Percentiles rank a stretch among this genome's conserved stretches.
These are phyloP conservation scores for Jacaranda copaia DNA, from an alignment of 257 asterid species.

Conservation along the genomic window DNA sequence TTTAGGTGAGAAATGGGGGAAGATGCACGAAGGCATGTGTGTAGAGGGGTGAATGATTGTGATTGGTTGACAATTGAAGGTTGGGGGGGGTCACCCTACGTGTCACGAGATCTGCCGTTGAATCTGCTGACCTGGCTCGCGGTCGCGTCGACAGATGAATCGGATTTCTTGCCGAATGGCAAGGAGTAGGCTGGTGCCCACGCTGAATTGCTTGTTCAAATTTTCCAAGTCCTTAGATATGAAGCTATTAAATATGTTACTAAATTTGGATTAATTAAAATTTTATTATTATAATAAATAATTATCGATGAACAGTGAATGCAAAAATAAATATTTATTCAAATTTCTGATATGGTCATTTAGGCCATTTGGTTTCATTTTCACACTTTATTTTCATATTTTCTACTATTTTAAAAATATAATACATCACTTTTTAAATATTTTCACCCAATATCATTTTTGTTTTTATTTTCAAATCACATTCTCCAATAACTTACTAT, in stretches of 20 bases:
- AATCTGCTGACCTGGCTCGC: slow-evolving; percentile 33
- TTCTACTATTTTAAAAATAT: too few species aligned
- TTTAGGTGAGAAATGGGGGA: slow-evolving; percentile 40
- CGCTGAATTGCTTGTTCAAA: slow-evolving; percentile 20
- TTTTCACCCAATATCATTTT: too few species aligned
- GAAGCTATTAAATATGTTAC: too few species aligned
- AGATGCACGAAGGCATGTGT: slow-evolving; percentile 15
- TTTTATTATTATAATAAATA: too few species aligned
- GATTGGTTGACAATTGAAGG: slow-evolving; percentile 32
- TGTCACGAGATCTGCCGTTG: slow-evolving; percentile 40
- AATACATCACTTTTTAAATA: too few species aligned
- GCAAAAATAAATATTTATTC: too few species aligned
- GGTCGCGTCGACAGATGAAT: slow-evolving; percentile 25
- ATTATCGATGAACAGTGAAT: too few species aligned
- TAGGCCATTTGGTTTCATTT: too few species aligned
- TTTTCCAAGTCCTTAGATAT: neutral
- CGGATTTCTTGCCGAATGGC: neutral
- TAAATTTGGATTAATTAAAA: too few species aligned
- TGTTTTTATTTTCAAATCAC: too few species aligned
- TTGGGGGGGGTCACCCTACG: slow-evolving; percentile 39
- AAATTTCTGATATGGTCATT: neutral
- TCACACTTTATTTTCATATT: too few species aligned
- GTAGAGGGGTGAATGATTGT: slow-evolving; percentile 6
- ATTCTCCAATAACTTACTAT: too few species aligned
- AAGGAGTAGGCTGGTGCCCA: neutral